Conservation (phyloP, 352 stramenopile species). For the Globisporangium spinosum region DNA sequence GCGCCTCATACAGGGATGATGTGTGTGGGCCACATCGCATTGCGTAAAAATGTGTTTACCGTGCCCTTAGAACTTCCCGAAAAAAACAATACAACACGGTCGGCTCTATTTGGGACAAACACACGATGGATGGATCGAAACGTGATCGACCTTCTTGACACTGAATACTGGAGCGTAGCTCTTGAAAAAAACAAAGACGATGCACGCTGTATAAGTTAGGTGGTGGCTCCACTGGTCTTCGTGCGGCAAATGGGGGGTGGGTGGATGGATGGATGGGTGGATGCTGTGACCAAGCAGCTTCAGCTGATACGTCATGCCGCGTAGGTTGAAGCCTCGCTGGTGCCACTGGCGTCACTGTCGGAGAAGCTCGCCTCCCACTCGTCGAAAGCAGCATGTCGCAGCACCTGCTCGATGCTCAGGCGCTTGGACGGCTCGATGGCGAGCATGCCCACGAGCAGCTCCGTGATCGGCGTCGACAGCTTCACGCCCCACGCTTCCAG, state of each 20-base stretch:
- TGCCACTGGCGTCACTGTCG: neutral
- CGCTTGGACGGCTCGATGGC: slow-evolving; percentile 26
- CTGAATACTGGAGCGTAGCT: neutral
- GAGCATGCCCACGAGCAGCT: slow-evolving; percentile 30
- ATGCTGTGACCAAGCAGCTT: neutral
- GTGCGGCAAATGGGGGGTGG: neutral
- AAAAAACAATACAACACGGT: neutral
- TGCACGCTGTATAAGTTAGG: neutral
- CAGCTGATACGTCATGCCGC: neutral
- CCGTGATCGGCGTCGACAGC: slow-evolving; percentile 21
- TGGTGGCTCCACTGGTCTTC: neutral
- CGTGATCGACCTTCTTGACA: neutral
- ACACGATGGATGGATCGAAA: neutral
- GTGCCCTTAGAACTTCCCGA: no score
- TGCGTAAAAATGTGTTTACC: no score
- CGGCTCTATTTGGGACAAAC: neutral
- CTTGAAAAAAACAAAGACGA: neutral
- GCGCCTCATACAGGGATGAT: no score
- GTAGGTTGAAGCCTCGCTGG: neutral
- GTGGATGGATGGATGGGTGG: neutral
- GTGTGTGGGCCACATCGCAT: no score
- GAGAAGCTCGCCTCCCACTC: slow-evolving; percentile 11
- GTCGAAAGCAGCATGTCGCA: slow-evolving; percentile 20
- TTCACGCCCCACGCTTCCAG: slow-evolving; percentile 30
- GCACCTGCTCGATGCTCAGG: slow-evolving; percentile 35